Evolutionary conservation across 2,329 filamentous ascomycete species (phyloP).

Genomic region (Botryotinia narcissicola): DNA sequence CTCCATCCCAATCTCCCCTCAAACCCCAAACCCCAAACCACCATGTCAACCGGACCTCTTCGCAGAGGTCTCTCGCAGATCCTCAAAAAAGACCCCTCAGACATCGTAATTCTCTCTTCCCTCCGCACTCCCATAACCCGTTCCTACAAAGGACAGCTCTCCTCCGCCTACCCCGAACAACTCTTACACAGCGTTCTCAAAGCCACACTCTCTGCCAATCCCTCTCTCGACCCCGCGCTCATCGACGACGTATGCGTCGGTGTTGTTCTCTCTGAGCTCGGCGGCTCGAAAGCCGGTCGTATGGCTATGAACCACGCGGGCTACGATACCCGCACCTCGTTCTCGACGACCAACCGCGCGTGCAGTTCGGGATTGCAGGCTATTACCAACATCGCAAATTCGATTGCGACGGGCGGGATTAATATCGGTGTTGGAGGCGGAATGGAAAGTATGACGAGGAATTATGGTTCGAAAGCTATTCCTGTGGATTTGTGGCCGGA

Average conservation of each 20-base stretch:
- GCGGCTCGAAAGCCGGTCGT: slow-evolving; percentile 83
- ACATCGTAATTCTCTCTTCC: slow-evolving; percentile 87
- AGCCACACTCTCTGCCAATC: slow-evolving; percentile 69
- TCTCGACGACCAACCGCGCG: slow-evolving; percentile 87
- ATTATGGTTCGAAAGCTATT: slow-evolving; percentile 83
- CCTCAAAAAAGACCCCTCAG: slow-evolving; percentile 73
- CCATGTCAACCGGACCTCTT: slow-evolving; percentile 39
- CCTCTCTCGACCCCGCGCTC: slow-evolving; percentile 64
- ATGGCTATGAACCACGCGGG: slow-evolving; percentile 88
- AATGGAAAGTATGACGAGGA: slow-evolving; percentile 95
- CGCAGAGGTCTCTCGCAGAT: slow-evolving; percentile 71
- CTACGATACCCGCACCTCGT: slow-evolving; percentile 66
- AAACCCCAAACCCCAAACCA: not conserved
- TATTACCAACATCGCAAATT: slow-evolving; percentile 69
- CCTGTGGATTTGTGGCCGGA: slow-evolving; percentile 77
- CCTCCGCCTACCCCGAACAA: slow-evolving; percentile 88
- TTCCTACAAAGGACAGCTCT: slow-evolving; percentile 77
- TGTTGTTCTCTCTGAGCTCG: slow-evolving; percentile 86
- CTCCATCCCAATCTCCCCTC: too few species aligned
- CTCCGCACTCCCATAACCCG: slow-evolving; percentile 84
- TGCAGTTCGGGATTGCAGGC: slow-evolving; percentile 77
- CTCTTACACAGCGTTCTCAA: slow-evolving; percentile 66
- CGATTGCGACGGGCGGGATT: slow-evolving; percentile 72
- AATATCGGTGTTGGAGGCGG: slow-evolving; percentile 77
- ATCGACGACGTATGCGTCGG: slow-evolving; percentile 84